These are phyloP conservation scores for Chamaecyparis obtusa DNA, from an alignment of 75 land plant genomes.

Conservation along the genomic window DNA sequence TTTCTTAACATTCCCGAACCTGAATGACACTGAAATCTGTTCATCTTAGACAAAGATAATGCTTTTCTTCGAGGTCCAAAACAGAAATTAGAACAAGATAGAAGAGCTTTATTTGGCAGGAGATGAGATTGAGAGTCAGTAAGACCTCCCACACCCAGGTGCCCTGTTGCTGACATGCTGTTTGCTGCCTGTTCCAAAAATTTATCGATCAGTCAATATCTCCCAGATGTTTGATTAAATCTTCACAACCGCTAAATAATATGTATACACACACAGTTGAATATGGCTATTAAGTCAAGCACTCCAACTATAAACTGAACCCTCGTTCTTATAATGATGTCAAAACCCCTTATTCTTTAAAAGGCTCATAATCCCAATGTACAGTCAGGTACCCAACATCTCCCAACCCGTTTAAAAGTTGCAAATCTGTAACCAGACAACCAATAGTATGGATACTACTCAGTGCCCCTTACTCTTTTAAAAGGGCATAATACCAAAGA, in stretches of 20 bases:
- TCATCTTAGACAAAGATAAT: not conserved
- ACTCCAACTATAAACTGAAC: not conserved
- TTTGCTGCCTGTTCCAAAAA: not conserved
- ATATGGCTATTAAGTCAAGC: not conserved
- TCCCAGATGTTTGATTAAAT: not conserved
- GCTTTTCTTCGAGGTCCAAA: slow-evolving; percentile 1
- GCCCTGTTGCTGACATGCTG: slow-evolving; percentile 8
- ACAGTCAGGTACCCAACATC: not conserved
- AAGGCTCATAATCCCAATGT: too few relatives aligned
- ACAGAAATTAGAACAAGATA: not conserved
- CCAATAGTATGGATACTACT: too few relatives aligned
- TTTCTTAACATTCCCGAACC: not conserved
- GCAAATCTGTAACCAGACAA: too few relatives aligned
- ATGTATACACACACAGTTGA: not conserved
- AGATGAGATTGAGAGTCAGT: slow-evolving; percentile 9
- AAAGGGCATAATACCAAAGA: not conserved
- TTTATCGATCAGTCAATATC: not conserved
- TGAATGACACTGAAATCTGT: not conserved
- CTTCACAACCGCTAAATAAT: not conserved
- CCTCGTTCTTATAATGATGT: not conserved
- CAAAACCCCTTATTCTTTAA: too few relatives aligned
- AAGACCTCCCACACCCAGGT: not conserved
- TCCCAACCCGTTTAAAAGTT: not conserved
- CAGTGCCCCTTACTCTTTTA: not conserved
- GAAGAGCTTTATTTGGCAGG: not conserved